Base-by-base conservation (phyloP, 176 grass and related monocot species). In the Saccharum officinarum region DNA sequence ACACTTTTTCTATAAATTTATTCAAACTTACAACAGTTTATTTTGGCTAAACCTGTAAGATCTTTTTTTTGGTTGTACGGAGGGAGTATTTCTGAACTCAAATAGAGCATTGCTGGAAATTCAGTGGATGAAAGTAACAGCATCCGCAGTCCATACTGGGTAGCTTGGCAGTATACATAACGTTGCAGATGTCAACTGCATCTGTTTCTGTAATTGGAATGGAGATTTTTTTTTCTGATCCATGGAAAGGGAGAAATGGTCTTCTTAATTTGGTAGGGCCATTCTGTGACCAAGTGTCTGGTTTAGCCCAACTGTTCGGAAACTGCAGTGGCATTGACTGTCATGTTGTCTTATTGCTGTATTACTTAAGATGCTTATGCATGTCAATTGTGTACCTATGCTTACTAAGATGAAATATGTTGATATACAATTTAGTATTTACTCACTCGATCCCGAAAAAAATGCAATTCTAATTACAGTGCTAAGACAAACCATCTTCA, bases 181-280 rank as follows among this genome's bases (percentile, higher is more conserved):
- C 6, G 69, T 11, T 72, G 39, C 40, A 40, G 25, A 45, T 6
- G 40, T 25, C 14, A 42, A 26, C 5, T 44, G 69, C 67, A n/a
- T 17, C 40, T 41, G 4, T 70, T 70, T 75, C 28, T 71, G 2
- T 72, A 9, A 26, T 26, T 62, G 12, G 59, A 62, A 26, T 62
- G n/a, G n/a, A 12, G 55, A n/a, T n/a, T 26, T 26, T 62, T 57
- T 26, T 62, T 61, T 4, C n/a, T 26, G 59, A 62, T 69, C 3
- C 6, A 16, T 25, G 28, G 42, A 77, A 36, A 50, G 6, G 69
- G 23, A 25, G 12, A 22, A 45, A 36, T 16, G 1, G 3, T 52
- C 2, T 70, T 88, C n/a, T 84, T 74, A 3, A 54, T 42, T 63
- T 74, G 17, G 46, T 60, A 46, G 15, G 73, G 46, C 60, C 60